Base-by-base conservation (phyloP, 495 filamentous ascomycete genomes). In the Polyplosphaeria fusca region DNA sequence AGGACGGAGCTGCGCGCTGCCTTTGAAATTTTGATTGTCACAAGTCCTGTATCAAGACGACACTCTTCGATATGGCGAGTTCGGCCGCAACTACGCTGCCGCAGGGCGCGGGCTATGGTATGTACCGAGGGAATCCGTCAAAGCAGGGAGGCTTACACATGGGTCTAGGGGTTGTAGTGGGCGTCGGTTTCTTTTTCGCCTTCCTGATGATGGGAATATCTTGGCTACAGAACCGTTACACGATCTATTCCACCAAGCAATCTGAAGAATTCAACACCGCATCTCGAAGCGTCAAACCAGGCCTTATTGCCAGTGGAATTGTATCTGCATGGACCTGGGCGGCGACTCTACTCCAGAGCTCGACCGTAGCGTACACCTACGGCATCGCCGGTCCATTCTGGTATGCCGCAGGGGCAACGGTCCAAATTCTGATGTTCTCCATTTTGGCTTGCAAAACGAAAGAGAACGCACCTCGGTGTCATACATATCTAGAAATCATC, bases 361-460 rank as follows among this genome's bases (percentile, higher is more conserved):
- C 35, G 19, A 70, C 66, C 12, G 59, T 67, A 1, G 58, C 50
- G 3, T 58, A 48, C 24, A 58, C 37, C 1, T 58, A 58, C 25
- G 55, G 55, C 13, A 54, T 63, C 1, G 53, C 60, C 5, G 60
- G 60, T 2, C 60, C 54, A 9, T 58, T 63, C 22, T 63, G 60
- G 67, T 66, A 68, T 28, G 65, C 62, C 1, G 65, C 62, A 2
- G 67, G 65, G 2, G 67, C 67, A 13, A 69, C 67, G 1, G 67
- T 69, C 0, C 67, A 70, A 32, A 78, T 70, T 37, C 44, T 68
- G 13, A 64, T 68, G 59, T 70, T 70, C 47, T 44, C 55, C 1
- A 57, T 68, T 14, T 47, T 68, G 22, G 65, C 67, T 2, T 60
- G 51, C 37, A 66, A 69, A 44, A 43, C 62, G 16, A 69, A 69